Conservation (phyloP, 2,329 filamentous ascomycete genomes). For the Colletotrichum agaves region DNA sequence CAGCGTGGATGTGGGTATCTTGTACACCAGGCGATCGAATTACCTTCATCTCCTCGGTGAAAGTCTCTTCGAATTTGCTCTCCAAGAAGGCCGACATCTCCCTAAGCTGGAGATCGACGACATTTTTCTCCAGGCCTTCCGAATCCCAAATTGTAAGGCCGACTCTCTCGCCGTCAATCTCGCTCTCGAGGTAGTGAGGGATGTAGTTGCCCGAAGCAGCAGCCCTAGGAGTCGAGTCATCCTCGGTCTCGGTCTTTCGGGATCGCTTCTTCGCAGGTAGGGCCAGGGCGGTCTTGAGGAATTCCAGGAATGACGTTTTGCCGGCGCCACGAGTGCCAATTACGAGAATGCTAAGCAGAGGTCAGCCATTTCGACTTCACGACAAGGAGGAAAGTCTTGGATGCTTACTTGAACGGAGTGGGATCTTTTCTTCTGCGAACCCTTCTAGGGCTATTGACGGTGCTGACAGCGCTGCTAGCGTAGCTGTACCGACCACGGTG, state of each 20-base stretch:
- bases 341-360: slow-evolving; percentile 79
- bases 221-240: slow-evolving; percentile 61
- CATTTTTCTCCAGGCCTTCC: slow-evolving; percentile 90
- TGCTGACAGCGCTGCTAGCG: slow-evolving; percentile 89
- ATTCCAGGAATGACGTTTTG: slow-evolving; percentile 97
- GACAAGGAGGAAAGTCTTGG: slow-evolving; percentile 11
- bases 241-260: slow-evolving; percentile 60
- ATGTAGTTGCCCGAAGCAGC: slow-evolving; percentile 76
- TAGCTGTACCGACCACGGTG: slow-evolving; percentile 97
- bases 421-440: slow-evolving; percentile 96
- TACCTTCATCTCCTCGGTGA: slow-evolving; percentile 97
- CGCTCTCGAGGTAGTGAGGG: slow-evolving; percentile 91
- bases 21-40: slow-evolving; percentile 90
- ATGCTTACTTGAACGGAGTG: slow-evolving; percentile 94
- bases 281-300: slow-evolving; percentile 87
- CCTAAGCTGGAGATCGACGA: slow-evolving; percentile 92
- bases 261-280: slow-evolving; percentile 82
- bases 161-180: slow-evolving; percentile 91
- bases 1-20: slow-evolving; percentile 97
- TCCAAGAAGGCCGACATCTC: slow-evolving; percentile 94
- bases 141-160: slow-evolving; percentile 98
- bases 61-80: slow-evolving; percentile 98
- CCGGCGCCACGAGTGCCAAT: slow-evolving; percentile 88
- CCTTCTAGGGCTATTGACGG: slow-evolving; percentile 91
- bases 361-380: background rate